phyloP scores from a whole-genome alignment of 331 rosid genomes.

The Quercus tomentella region DNA sequence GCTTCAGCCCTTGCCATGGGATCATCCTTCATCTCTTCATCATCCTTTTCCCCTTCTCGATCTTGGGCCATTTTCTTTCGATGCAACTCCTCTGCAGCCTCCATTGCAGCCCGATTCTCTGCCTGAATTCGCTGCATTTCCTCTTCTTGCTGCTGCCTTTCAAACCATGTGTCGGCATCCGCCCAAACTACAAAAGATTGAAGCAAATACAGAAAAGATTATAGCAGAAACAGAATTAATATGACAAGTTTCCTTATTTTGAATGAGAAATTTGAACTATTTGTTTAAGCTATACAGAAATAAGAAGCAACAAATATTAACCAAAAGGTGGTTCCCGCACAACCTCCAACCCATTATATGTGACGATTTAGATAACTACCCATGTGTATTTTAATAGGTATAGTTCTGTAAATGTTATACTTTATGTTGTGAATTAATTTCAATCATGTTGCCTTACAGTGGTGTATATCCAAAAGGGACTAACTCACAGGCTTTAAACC shows the following conservation, averaged over 20 bases:
- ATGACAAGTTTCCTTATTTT: neutral
- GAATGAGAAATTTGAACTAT: no score
- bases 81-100: constrained; percentile 87
- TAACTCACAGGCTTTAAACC: no score
- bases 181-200: constrained; percentile 69
- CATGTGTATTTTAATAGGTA: no score
- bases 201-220: neutral
- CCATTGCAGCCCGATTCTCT: constrained; percentile 75
- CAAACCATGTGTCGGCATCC: constrained; percentile 99
- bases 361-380: no score
- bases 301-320: no score
- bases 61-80: constrained; percentile 66
- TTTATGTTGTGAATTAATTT: no score
- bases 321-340: no score
- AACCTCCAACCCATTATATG: no score
- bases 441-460: no score
- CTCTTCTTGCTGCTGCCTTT: constrained; percentile 96
- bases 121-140: constrained; percentile 80
- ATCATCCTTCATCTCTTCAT: constrained; percentile 63
- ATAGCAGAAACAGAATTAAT: neutral
- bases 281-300: no score
- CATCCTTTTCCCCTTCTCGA: constrained; percentile 82
- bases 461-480: no score
- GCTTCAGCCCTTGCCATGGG: constrained; percentile 93
- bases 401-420: no score